Percentiles rank a stretch among this genome's conserved stretches.
Evolutionary conservation across 805 yeast genomes (phyloP).

Genomic region (Spathaspora arborariae): DNA sequence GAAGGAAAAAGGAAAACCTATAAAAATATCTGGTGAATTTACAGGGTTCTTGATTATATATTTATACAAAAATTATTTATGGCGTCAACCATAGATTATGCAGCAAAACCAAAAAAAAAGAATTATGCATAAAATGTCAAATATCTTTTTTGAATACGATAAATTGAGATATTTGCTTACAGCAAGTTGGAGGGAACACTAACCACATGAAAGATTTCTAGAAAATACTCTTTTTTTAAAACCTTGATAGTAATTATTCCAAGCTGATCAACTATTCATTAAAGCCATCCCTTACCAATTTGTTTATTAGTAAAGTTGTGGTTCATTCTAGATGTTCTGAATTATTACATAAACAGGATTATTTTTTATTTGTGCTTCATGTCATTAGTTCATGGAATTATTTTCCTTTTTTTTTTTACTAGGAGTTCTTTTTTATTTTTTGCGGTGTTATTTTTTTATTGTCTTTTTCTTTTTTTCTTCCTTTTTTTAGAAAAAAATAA

Average conservation of each 20-base stretch:
- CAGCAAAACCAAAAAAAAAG: not conserved
- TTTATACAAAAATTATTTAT: not conserved
- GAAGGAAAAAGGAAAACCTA: not conserved
- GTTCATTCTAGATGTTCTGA: not conserved
- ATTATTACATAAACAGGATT: not conserved
- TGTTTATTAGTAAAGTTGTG: not conserved
- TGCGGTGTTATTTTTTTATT: not conserved
- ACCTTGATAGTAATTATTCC: too few species aligned
- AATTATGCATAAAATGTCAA: not conserved
- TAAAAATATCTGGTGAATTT: not conserved
- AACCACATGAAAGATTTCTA: too few species aligned
- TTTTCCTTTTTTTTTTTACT: too few species aligned
- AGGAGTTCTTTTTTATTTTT: not conserved
- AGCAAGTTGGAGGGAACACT: not conserved
- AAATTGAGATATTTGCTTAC: not conserved
- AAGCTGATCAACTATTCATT: too few species aligned
- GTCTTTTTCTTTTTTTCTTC: not conserved
- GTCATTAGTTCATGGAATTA: not conserved
- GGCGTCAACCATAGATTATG: not conserved
- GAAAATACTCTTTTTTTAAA: too few species aligned
- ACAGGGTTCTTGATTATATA: not conserved
- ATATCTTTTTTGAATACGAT: not conserved
- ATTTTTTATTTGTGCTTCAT: not conserved
- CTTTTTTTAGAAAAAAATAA: not conserved
- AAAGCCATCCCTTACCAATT: not conserved